phyloP scores from a whole-genome alignment of 176 grass and related monocot species.

The Avena eriantha region DNA sequence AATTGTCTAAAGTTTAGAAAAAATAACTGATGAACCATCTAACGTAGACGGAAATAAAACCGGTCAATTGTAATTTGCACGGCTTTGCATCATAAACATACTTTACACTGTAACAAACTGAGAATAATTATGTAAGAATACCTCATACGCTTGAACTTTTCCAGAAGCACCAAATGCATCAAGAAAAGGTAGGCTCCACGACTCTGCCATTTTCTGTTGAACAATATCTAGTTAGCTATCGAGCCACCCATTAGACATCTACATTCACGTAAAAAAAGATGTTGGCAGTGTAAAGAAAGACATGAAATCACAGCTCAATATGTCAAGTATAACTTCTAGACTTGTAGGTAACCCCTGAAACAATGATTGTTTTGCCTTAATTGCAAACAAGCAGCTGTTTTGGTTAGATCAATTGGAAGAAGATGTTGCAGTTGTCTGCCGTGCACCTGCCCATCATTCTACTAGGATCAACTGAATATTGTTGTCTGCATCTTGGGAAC shows the following conservation, averaged over 20 bases:
- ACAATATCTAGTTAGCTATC: conserved; percentile 23
- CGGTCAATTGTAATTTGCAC: background rate
- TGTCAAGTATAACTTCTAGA: background rate
- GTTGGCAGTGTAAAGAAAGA: background rate
- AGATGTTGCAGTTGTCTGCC: background rate
- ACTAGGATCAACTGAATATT: background rate
- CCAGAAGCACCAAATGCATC: conserved; percentile 56
- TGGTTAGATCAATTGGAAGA: background rate
- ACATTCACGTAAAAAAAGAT: background rate
- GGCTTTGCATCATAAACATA: background rate
- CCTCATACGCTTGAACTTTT: conserved; percentile 67
- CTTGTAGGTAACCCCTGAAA: background rate
- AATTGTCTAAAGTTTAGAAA: background rate
- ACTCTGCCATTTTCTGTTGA: conserved; percentile 72
- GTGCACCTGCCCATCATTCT: background rate
- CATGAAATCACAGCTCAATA: conserved; percentile 2
- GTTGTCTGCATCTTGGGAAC: background rate
- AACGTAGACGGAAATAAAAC: background rate
- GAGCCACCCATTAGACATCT: background rate
- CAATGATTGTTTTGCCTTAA: background rate
- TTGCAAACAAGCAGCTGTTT: background rate
- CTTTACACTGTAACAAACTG: conserved; percentile 19
- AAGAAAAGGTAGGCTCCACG: conserved; percentile 68
- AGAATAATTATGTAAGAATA: conserved; percentile 33
- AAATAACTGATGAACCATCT: background rate